Base-by-base conservation (phyloP, 352 stramenopile species). In the Globisporangium heterothallicum region DNA sequence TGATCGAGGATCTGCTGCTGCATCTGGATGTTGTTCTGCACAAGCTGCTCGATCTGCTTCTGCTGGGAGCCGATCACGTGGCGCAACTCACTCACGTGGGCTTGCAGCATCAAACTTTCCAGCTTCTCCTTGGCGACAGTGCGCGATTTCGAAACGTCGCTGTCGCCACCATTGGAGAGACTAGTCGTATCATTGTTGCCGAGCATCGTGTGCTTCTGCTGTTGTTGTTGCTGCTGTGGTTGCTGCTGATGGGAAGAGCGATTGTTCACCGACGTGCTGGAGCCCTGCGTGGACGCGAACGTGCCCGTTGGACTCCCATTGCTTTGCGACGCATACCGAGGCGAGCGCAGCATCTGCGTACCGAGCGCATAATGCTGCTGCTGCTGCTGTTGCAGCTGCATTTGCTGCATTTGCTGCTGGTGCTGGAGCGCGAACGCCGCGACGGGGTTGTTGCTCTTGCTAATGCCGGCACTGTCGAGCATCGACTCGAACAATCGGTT, bases 1-100 rank as follows among this genome's bases (percentile, higher is more conserved):
- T 90, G 78, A 46, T 90, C 79, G 4, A 89, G 64, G 29, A 92
- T 54, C 52, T 90, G 78, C 58, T 89, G 78, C 56, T 92, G 78
- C 69, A 92, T 75, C 50, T 83, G 70, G 63, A 86, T 78, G 49
- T 89, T 92, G 57, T 53, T 81, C 50, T 88, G 72, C 22, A 66
- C 70, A 29, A 92, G 75, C 45, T 80, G 63, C 44, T 92, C 78
- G 46, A 92, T 74, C 61, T 88, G 74, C 50, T 79, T 75, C 44
- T 89, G 73, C 56, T 89, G 78, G 29, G 64, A 64, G 7, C 55
- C 65, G 21, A 87, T 56, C 24, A 86, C 49, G 47, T 60, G 61
- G 14, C 72, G 73, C 12, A 89, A 66, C 52, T 87, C 75, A 24
- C 66, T 69, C 30, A 88, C 52, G 16, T 81, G 70, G 0, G 59